Evolutionary conservation across 1,284 basidiomycete genomes (phyloP).

Genomic region (Stereum hirsutum): DNA sequence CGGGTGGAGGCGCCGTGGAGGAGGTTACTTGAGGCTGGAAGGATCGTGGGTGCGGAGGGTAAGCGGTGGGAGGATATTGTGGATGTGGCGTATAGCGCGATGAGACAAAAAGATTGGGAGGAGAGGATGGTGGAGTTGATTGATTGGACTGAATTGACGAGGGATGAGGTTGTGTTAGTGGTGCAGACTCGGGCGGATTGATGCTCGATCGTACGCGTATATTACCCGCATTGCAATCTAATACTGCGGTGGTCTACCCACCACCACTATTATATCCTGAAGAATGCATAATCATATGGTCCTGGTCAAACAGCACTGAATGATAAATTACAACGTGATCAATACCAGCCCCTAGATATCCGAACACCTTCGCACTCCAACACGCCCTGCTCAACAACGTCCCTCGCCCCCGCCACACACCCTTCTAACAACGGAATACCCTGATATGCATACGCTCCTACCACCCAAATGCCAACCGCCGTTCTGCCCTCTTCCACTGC

Average conservation of each 20-base stretch:
- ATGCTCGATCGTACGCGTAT: not conserved
- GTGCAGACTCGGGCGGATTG: conserved; percentile 37
- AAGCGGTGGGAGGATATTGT: conserved; percentile 35
- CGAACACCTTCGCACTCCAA: conserved; percentile 18
- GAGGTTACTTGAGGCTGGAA: conserved; percentile 56
- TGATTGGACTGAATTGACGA: conserved; percentile 38
- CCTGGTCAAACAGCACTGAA: no score
- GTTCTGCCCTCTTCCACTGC: conserved; percentile 10
- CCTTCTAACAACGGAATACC: conserved; percentile 61
- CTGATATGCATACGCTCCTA: conserved; percentile 45
- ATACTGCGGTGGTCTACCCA: no score
- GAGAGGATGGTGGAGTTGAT: conserved; percentile 30
- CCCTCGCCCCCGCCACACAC: conserved; percentile 51
- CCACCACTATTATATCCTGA: no score
- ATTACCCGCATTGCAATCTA: not conserved
- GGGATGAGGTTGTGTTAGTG: conserved; percentile 43
- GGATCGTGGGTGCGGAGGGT: conserved; percentile 51
- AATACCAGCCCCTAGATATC: no score
- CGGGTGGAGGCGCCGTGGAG: conserved; percentile 58
- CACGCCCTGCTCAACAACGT: conserved; percentile 40
- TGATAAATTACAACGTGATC: no score
- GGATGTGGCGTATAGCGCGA: conserved; percentile 34
- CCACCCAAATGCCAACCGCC: conserved; percentile 45
- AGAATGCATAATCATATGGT: no score
- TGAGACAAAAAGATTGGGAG: conserved; percentile 28